These are phyloP conservation scores for Trametes cubensis DNA, from an alignment of 768 basidiomycete genomes.

Conservation along the genomic window DNA sequence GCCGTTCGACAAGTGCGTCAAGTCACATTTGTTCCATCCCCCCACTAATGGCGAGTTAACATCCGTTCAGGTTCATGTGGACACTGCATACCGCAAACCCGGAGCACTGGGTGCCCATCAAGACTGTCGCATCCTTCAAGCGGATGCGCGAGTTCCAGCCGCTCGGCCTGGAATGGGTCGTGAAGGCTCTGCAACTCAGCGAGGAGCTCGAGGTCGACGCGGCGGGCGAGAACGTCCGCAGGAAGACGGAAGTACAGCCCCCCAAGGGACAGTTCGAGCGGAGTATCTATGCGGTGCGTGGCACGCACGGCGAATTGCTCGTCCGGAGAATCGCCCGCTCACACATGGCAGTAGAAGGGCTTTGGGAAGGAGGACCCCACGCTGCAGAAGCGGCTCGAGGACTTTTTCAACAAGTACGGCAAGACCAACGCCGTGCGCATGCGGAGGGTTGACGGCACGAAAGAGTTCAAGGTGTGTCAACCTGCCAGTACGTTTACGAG, in stretches of 20 bases:
- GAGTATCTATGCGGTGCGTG: conserved; percentile 85
- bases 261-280: conserved; percentile 80
- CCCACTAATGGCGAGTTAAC: neutral
- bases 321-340: neutral
- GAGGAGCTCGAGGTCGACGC: conserved; percentile 73
- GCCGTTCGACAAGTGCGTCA: conserved; percentile 76
- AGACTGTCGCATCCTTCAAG: conserved; percentile 90
- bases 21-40: too few species aligned
- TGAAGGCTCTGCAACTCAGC: conserved; percentile 60
- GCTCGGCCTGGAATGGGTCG: conserved; percentile 69
- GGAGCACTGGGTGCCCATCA: conserved; percentile 89
- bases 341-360: conserved; percentile 66
- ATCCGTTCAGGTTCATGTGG: conserved; percentile 91
- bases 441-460: conserved; percentile 76
- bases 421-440: conserved; percentile 81
- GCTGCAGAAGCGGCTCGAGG: conserved; percentile 74
- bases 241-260: conserved; percentile 73
- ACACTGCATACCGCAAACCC: conserved; percentile 76
- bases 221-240: conserved; percentile 69
- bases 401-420: conserved; percentile 80
- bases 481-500: neutral
- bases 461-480: conserved; percentile 80
- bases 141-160: conserved; percentile 79
- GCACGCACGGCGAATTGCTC: neutral
- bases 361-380: conserved; percentile 68